These are phyloP conservation scores for Wickerhamomyces bisporus DNA, from an alignment of 805 yeast species.

Conservation along the genomic window DNA sequence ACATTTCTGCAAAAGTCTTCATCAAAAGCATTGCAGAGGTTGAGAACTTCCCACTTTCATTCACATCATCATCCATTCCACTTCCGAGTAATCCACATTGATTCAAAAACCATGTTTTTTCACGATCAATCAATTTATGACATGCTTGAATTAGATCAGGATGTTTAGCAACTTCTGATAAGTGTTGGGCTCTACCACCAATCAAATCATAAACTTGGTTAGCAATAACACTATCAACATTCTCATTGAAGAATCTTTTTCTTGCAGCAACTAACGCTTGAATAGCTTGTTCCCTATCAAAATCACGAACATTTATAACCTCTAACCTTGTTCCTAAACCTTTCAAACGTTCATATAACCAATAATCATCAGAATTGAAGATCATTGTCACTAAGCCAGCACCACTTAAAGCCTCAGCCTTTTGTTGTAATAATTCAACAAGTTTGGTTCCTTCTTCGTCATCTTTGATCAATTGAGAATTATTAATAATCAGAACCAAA, in stretches of 20 bases:
- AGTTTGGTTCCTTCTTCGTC: slow-evolving; percentile 69
- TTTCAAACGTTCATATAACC: slow-evolving; percentile 77
- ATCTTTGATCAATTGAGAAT: slow-evolving; percentile 68
- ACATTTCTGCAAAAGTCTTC: slow-evolving; percentile 64
- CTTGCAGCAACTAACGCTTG: slow-evolving; percentile 51
- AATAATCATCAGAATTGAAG: slow-evolving; percentile 79
- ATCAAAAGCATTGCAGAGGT: slow-evolving; percentile 69
- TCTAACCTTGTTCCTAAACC: slow-evolving; percentile 70
- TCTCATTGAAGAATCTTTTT: slow-evolving; percentile 34
- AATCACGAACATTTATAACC: slow-evolving; percentile 62
- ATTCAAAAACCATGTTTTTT: slow-evolving; percentile 80
- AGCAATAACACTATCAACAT: slow-evolving; percentile 36
- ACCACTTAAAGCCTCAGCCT: slow-evolving; percentile 74
- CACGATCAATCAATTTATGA: slow-evolving; percentile 68
- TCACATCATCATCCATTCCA: slow-evolving; percentile 85
- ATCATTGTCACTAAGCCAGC: slow-evolving; percentile 46
- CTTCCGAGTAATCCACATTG: slow-evolving; percentile 75
- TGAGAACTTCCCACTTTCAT: slow-evolving; percentile 76
- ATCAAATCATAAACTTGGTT: slow-evolving; percentile 58
- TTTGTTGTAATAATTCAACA: slow-evolving; percentile 74
- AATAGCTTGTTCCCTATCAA: slow-evolving; percentile 49
- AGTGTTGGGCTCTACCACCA: slow-evolving; percentile 84
- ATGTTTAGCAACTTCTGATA: slow-evolving; percentile 64
- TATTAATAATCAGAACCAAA: slow-evolving; percentile 63
- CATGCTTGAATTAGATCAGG: slow-evolving; percentile 53